Evolutionary conservation across 306 rosid species (phyloP), one percentile per base, ranked within the genome.

Genomic region (Abrus pulchellus): DNA sequence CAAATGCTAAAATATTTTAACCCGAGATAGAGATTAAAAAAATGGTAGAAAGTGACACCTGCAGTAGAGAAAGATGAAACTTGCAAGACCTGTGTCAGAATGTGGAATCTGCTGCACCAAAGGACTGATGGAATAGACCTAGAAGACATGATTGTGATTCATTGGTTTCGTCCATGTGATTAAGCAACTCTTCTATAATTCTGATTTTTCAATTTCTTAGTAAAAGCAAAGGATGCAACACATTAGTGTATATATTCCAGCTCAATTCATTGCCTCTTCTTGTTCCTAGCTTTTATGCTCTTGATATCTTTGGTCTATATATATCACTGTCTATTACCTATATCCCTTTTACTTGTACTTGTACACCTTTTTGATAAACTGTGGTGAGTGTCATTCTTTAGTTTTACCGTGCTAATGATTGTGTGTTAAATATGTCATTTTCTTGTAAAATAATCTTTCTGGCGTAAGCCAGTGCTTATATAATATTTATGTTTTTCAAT

Each of bases 381-480:
- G 33, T 8, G 64, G 3, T n/a, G 45, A 72, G 20, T 83, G 54
- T 14, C 9, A 73, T 34, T 49, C 28, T 11, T 11, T 41, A 44
- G 47, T 77, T 43, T 7, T 65, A 43, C 14, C 7, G 13, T 9
- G 27, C 20, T 77, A 13, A 9, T 41, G 36, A 5, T 73, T 43
- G 11, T n/a, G 9, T 75, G 80, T 59, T 74, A 41, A 71, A 49
- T 45, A 50, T 43, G 34, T 59, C 71, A 43, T 12, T 11, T 66
- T 49, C 49, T 54, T 80, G 47, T 12, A 28, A 11, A n/a, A 69
- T 7, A 54, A 81, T 36, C 54, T 72, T 20, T 49, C 44, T 43
- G 13, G 48, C 68, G 45, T 13, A 54, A 7, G n/a, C 54, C 38
- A 6, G 5, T 75, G 69, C 75, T 71, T 72, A 82, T 65, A 29